Conservation (phyloP, 345 rosid species). For the Populus pruinosa region DNA sequence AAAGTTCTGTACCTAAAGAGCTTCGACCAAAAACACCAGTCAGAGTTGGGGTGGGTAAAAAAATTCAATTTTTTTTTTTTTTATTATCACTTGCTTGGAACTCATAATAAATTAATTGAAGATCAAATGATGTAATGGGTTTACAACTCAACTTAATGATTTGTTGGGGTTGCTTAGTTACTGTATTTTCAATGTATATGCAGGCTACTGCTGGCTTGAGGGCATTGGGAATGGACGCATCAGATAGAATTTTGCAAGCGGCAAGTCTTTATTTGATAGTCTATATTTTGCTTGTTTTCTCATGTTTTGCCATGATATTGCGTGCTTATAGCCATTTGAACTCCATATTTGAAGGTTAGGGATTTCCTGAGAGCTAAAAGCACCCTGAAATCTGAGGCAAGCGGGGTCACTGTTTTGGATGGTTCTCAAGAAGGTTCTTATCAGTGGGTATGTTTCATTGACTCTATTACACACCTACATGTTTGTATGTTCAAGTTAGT, state of each 20-base stretch:
- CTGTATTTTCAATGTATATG: slow-evolving; percentile 8
- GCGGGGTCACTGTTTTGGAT: slow-evolving; percentile 74
- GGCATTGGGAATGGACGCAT: slow-evolving; percentile 68
- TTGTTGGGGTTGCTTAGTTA: slow-evolving; percentile 6
- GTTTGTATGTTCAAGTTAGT: background rate
- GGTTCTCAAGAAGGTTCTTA: slow-evolving; percentile 97
- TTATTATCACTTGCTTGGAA: background rate
- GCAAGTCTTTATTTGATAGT: slow-evolving; percentile 31
- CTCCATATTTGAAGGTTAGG: slow-evolving; percentile 57
- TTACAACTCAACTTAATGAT: background rate
- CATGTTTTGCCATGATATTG: slow-evolving; percentile 1
- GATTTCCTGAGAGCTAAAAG: slow-evolving; percentile 76
- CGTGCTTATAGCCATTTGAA: slow-evolving; percentile 9
- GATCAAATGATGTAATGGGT: background rate
- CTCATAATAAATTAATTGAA: background rate
- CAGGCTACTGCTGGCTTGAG: slow-evolving; percentile 99
- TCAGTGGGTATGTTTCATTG: slow-evolving; percentile 74
- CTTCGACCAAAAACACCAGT: slow-evolving; percentile 84
- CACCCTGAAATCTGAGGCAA: slow-evolving; percentile 57
- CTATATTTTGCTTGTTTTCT: slow-evolving; percentile 16
- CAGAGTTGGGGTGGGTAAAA: slow-evolving; percentile 79
- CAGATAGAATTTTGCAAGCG: slow-evolving; percentile 81
- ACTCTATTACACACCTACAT: background rate
- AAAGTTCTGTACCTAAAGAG: slow-evolving; percentile 72
- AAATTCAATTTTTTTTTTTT: background rate